These are phyloP conservation scores for Umbilicaria muhlenbergii DNA, from an alignment of 495 filamentous ascomycete species.

Conservation along the genomic window DNA sequence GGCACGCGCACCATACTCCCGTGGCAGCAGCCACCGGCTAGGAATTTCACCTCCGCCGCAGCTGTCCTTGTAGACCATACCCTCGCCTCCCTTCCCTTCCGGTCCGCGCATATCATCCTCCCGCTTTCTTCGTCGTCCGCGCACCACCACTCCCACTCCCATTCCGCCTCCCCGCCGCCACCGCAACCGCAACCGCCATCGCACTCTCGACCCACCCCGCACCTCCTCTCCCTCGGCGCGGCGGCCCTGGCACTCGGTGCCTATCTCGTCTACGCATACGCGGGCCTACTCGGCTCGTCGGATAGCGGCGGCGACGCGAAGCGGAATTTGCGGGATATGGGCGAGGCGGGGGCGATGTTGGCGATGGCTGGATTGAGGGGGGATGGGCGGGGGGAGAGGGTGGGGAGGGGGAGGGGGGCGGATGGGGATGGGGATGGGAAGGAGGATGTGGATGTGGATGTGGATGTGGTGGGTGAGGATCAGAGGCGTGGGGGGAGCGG, in stretches of 20 bases:
- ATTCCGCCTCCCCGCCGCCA: not conserved
- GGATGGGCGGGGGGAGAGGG: not conserved
- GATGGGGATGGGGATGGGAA: not conserved
- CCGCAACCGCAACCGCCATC: not conserved
- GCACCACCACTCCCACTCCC: not conserved
- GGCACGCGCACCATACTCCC: not conserved
- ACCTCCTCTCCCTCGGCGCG: not conserved
- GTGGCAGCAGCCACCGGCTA: not conserved
- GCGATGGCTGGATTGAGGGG: constrained; percentile 1
- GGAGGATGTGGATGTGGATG: no score
- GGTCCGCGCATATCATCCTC: no score
- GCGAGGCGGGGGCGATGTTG: constrained; percentile 13
- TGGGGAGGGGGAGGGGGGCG: not conserved
- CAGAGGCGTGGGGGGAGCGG: no score
- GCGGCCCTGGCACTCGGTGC: not conserved
- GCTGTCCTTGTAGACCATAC: not conserved
- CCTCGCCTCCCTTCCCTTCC: not conserved
- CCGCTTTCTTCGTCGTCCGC: not conserved
- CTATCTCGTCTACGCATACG: not conserved
- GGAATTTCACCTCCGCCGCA: not conserved
- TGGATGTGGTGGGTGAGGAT: no score
- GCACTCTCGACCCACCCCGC: not conserved
- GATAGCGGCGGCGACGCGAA: not conserved
- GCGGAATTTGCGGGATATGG: constrained; percentile 5
- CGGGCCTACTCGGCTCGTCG: no score